Base-by-base conservation (phyloP, 2,329 filamentous ascomycete genomes). In the Didymosphaeria variabile region DNA sequence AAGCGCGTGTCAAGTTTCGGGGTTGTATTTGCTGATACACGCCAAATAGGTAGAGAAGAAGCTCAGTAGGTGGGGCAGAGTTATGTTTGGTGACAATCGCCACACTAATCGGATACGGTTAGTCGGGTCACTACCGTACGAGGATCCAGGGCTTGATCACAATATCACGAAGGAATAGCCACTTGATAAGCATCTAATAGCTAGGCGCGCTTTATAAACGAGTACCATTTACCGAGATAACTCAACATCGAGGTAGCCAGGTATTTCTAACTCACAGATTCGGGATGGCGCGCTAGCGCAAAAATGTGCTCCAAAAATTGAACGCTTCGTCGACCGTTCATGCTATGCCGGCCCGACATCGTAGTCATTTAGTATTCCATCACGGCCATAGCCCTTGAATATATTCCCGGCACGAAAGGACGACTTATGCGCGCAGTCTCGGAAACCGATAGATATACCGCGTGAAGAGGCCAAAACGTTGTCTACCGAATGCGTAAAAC, bases 401-500 rank as follows among this genome's bases (percentile, higher is more conserved):
- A n/a, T n/a, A n/a, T n/a, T n/a, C n/a, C n/a, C n/a, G n/a, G n/a
- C n/a, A n/a, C n/a, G n/a, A n/a, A n/a, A n/a, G n/a, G n/a, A n/a
- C n/a, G n/a, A n/a, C n/a, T n/a, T n/a, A n/a, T n/a, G 42, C 42
- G 42, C 42, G 42, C 42, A 13, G n/a, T 5, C 21, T n/a, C 21
- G 17, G 42, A 45, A 45, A 23, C n/a, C 42, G n/a, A 21, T n/a
- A 45, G 42, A 45, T 45, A 21, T 19, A 45, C 42, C n/a, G 42
- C 21, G 17, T 23, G 42, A 45, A 45, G 42, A 45, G 42, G 42
- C n/a, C 42, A 45, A 45, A n/a, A n/a, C n/a, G n/a, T n/a, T n/a
- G n/a, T 45, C 42, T 45, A 45, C 42, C n/a, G 6, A 21, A 45
- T 45, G n/a, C 42, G n/a, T 21, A 5, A 45, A 45, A 45, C n/a